Base-by-base conservation (phyloP, 495 filamentous ascomycete species). In the Hypomontagnella monticulosa region DNA sequence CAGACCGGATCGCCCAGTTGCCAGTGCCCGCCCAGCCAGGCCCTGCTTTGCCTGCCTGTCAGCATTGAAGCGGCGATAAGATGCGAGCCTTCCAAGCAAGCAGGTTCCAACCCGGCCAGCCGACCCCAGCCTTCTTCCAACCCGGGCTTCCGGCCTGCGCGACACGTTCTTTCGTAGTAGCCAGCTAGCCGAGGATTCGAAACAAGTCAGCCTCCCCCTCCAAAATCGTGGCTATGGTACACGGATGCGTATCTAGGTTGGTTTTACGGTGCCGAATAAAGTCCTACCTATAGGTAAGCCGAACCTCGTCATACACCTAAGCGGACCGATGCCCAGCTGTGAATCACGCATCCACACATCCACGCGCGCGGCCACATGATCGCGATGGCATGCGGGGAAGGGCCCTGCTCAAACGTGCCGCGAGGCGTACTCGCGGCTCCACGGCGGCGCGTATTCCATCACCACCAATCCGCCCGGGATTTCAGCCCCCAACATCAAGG, bases 341-440 rank as follows among this genome's bases (percentile, higher is more conserved):
- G 41, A 37, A 36, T 27, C 32, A 20, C 8, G 19, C 14, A 23
- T 23, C n/a, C n/a, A 7, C 16, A 16, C 30, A 9, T 16, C 38
- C 57, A 12, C 2, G 12, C 20, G 14, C 37, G 44, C 40, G 38
- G 40, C 48, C 65, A 68, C 65, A 68, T 68, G 65, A 68, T 68
- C 37, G 9, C 48, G 34, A 14, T 18, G 15, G 20, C 34, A 63
- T 68, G 65, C 65, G 65, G 65, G 58, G 49, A 60, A 46, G 19
- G 15, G 8, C 14, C 1, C 34, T 20, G 42, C 37, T n/a, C n/a
- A 42, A 42, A 33, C 23, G 40, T 38, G 16, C 58, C 18, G n/a
- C 48, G 12, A 64, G 53, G 57, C 33, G 23, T 43, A 47, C 33
- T 53, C 63, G 51, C 34, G 16, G n/a, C 43, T 43, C 63, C 49